Base-by-base conservation (phyloP, 345 rosid genomes). In the Iberis pinnata region DNA sequence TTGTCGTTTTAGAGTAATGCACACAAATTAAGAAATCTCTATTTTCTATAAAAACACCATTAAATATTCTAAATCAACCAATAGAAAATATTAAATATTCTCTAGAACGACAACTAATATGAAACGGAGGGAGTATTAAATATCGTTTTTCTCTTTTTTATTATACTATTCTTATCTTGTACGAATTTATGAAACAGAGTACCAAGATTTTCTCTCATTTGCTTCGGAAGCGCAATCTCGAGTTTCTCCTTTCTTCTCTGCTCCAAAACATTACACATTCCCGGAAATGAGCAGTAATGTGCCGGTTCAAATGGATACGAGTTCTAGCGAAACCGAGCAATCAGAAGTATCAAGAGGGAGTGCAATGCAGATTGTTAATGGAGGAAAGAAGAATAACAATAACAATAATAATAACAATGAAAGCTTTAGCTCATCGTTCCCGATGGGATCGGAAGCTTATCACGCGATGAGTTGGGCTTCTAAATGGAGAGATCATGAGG, bases 401-500 rank as follows among this genome's bases (percentile, higher is more conserved):
- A 52, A 44, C 33, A 43, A 19, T 20, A 51, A 37, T 9, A 29
- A 9, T 2, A 29, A 7, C 18, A 36, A 43, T 35, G 64, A 69
- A 43, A 63, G 68, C 45, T 69, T 62, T n/a, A 62, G 67, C 0
- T 52, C 49, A 7, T 63, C 73, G 29, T 66, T 66, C 10, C 71
- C 71, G 4, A 59, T 44, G 71, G 71, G 71, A 37, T 12, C 42
- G 10, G 73, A 69, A 8, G 63, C 63, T 0, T 69, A 69, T 39
- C 43, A 62, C 18, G 52, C 63, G 0, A 57, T 56, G 69, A 69
- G 50, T 39, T 61, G 63, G 69, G 38, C 53, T 35, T 69, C 73
- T 26, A 62, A 38, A 38, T 69, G 73, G 73, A 56, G 44, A 62
- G 76, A 71, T 69, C 44, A 65, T 12, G 80, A 71, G 53, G 78